These are phyloP conservation scores for Gossypium laxum DNA, from an alignment of 441 rosid genomes.

Conservation along the genomic window DNA sequence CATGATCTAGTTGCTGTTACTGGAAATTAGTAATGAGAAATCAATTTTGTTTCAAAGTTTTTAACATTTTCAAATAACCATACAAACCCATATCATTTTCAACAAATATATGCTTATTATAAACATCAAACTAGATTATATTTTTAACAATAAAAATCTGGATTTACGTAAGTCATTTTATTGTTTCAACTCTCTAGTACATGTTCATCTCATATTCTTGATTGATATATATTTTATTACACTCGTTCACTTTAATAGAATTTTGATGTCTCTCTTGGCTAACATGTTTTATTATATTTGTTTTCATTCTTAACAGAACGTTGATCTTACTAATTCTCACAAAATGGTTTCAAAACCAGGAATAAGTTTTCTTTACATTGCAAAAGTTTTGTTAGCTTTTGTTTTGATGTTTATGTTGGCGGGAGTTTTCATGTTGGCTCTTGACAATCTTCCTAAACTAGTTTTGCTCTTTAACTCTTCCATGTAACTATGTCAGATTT, in stretches of 20 bases:
- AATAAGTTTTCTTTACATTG: slow-evolving; percentile 32
- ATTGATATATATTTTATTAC: not conserved
- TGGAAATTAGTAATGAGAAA: not conserved
- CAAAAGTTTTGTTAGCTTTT: slow-evolving; percentile 56
- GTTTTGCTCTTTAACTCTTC: slow-evolving; percentile 41
- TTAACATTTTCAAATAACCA: too few relatives aligned
- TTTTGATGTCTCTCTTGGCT: not conserved
- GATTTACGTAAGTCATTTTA: not conserved
- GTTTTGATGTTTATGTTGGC: slow-evolving; percentile 58
- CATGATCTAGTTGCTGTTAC: not conserved
- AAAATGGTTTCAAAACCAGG: slow-evolving; percentile 15
- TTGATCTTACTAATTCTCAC: slow-evolving; percentile 10
- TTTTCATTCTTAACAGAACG: slow-evolving; percentile 28
- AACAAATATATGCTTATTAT: not conserved
- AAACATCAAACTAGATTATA: not conserved
- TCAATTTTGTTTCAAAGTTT: too few relatives aligned
- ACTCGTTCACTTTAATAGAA: too few relatives aligned
- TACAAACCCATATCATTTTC: not conserved
- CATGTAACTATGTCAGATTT: slow-evolving; percentile 17
- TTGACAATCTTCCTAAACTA: slow-evolving; percentile 61
- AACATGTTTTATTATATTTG: not conserved
- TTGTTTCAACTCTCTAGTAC: not conserved
- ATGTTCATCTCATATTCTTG: not conserved
- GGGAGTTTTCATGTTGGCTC: slow-evolving; percentile 52
- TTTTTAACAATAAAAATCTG: not conserved